phyloP scores from a whole-genome alignment of 768 basidiomycete species.

The Exidia glandulosa region DNA sequence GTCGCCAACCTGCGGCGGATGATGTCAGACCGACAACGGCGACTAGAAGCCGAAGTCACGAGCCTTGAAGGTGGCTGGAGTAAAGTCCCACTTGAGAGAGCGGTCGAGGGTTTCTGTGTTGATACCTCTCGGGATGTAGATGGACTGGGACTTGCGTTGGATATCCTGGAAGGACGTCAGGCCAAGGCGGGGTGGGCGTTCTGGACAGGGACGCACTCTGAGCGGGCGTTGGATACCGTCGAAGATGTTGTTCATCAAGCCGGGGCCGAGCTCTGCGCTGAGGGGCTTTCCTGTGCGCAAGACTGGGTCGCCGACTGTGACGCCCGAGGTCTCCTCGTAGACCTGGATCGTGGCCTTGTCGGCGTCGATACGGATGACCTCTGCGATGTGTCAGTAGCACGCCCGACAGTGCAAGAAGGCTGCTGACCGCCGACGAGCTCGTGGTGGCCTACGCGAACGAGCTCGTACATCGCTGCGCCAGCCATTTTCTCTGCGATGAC shows the following conservation, averaged over 20 bases:
- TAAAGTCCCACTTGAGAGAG: constrained; percentile 88
- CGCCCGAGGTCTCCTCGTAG: constrained; percentile 98
- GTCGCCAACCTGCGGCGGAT: constrained; percentile 67
- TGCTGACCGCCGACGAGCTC: constrained; percentile 88
- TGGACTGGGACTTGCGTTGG: constrained; percentile 95
- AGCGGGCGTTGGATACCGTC: constrained; percentile 94
- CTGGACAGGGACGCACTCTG: constrained; percentile 43
- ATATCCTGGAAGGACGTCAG: constrained; percentile 51
- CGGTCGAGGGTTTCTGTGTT: constrained; percentile 94
- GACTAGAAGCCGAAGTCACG: not conserved
- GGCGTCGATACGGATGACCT: constrained; percentile 97
- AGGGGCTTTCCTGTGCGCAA: constrained; percentile 95
- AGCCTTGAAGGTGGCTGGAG: constrained; percentile 69
- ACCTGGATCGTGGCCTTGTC: constrained; percentile 99
- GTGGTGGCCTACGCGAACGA: constrained; percentile 96
- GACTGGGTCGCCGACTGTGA: constrained; percentile 97
- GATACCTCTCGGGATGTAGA: constrained; percentile 98
- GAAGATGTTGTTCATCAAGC: constrained; percentile 98
- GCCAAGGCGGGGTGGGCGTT: constrained; percentile 4
- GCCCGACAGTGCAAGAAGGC: no score
- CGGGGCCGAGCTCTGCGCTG: constrained; percentile 95
- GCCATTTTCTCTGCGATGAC: constrained; percentile 96
- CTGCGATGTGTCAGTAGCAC: constrained; percentile 31
- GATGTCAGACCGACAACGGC: not conserved
- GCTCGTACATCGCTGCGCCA: constrained; percentile 94